These are phyloP conservation scores for Truncatella angustata DNA, from an alignment of 2,329 filamentous ascomycete genomes.

Conservation along the genomic window DNA sequence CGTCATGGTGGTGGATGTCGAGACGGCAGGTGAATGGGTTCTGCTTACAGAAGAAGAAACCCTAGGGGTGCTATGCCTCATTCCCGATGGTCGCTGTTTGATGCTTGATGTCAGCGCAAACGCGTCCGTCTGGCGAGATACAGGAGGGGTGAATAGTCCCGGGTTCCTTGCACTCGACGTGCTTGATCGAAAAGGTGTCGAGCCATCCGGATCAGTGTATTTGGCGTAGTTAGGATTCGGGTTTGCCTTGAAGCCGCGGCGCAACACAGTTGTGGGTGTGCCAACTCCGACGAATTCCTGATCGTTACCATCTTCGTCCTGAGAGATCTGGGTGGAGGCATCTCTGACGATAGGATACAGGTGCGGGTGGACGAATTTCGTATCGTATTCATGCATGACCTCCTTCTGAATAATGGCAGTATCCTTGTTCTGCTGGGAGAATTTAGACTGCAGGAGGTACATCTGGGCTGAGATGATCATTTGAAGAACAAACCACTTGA, in stretches of 20 bases:
- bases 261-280: constrained; percentile 61
- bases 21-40: constrained; percentile 17
- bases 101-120: constrained; percentile 29
- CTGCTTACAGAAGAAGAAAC: constrained; percentile 46
- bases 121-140: constrained; percentile 30
- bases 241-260: constrained; percentile 75
- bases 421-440: constrained; percentile 84
- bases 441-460: constrained; percentile 68
- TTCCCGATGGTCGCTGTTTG: constrained; percentile 37
- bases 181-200: constrained; percentile 30
- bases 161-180: constrained; percentile 34
- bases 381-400: constrained; percentile 93
- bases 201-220: constrained; percentile 66
- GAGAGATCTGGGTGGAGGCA: constrained; percentile 77
- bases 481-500: constrained; percentile 78
- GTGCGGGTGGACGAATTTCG: constrained; percentile 88
- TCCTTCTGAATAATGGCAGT: constrained; percentile 81
- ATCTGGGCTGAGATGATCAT: constrained; percentile 75
- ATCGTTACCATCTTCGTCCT: constrained; percentile 39
- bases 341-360: constrained; percentile 76
- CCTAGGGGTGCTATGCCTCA: constrained; percentile 71
- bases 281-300: constrained; percentile 46
- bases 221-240: constrained; percentile 78
- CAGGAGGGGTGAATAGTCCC: constrained; percentile 42
- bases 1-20: constrained; percentile 12